Base-by-base conservation (phyloP, 1,284 basidiomycete genomes). In the Ceratobasidium sp. region DNA sequence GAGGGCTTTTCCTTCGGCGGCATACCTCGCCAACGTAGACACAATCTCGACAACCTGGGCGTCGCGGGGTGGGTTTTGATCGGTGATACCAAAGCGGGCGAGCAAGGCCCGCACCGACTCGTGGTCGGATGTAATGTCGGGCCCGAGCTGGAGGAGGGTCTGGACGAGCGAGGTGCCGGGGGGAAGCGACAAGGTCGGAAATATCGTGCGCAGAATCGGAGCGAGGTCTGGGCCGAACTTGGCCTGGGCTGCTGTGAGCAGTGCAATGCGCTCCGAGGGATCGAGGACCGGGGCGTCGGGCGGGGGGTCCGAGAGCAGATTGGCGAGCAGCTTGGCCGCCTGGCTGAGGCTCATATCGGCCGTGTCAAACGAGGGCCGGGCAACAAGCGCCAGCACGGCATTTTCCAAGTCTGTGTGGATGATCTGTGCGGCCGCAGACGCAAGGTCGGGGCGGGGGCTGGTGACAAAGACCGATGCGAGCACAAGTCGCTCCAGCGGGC, bases 401-500 rank as follows among this genome's bases (percentile, higher is more conserved):
- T 85, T 87, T 74, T 91, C 90, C 74, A 92, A 91, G 70, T 92
- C 88, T 53, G 81, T 75, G 58, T 85, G 87, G 72, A 93, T 84
- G 70, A 92, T 82, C 56, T 80, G 81, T 8, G 81, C 78, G 2
- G 91, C 89, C 75, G 91, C 89, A 47, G 76, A 79, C 42, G 82
- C 80, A n/a, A 93, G 81, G 71, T 91, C 90, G 76, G 85, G 85
- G 67, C 89, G 84, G 33, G 84, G 82, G n/a, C 84, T 83, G 46
- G 86, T 83, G 67, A 89, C 82, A 72, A 93, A 84, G 57, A 90
- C 85, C 29, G 90, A 85, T 49, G 87, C 86, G 30, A 93, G 82
- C 53, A 93, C 83, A 71, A 93, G 80, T 66, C 84, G 83, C 77
- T 94, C 92, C 70, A 93, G 83, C n/a, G 91, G 84, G 52, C 86